Conservation (phyloP, 78 protist species). For the Mantamonas sphyraenae region DNA sequence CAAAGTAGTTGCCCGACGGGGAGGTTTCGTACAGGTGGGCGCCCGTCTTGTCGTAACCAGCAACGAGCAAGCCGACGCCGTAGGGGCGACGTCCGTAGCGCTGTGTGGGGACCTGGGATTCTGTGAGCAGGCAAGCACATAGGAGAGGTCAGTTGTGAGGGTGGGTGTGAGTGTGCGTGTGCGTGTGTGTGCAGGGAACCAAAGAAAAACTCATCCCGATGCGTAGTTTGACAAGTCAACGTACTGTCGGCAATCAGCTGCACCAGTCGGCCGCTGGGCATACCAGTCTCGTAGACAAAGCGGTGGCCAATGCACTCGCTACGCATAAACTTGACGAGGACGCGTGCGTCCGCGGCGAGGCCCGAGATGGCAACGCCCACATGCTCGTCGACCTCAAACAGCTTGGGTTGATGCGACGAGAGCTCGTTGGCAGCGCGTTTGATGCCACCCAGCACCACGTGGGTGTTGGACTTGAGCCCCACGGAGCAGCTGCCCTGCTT, state of each 20-base stretch:
- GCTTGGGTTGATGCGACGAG: slow-evolving; percentile 84
- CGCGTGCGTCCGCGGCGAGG: slow-evolving; percentile 77
- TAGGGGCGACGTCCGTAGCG: slow-evolving; percentile 81
- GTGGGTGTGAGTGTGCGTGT: no score
- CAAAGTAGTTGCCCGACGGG: slow-evolving; percentile 89
- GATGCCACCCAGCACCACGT: slow-evolving; percentile 73
- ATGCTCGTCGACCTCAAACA: slow-evolving; percentile 84
- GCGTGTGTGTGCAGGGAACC: no score
- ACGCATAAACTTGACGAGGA: slow-evolving; percentile 68
- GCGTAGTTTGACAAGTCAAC: no score
- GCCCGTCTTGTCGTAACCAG: slow-evolving; percentile 83
- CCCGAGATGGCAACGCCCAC: slow-evolving; percentile 89
- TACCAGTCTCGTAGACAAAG: slow-evolving; percentile 65
- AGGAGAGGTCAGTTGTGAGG: no score
- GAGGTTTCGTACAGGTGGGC: slow-evolving; percentile 80
- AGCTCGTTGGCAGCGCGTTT: slow-evolving; percentile 78
- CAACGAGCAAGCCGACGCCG: slow-evolving; percentile 94
- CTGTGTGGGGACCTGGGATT: slow-evolving; percentile 81
- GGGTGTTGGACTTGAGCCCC: slow-evolving; percentile 61
- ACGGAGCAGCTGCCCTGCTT: slow-evolving; percentile 88
- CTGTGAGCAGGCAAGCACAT: slow-evolving; percentile 20
- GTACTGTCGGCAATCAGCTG: slow-evolving; percentile 67
- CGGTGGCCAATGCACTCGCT: slow-evolving; percentile 73
- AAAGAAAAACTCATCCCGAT: no score
- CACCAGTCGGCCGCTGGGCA: slow-evolving; percentile 75